Conservation (phyloP, 768 basidiomycete species). For the Lentinula raphanica region DNA sequence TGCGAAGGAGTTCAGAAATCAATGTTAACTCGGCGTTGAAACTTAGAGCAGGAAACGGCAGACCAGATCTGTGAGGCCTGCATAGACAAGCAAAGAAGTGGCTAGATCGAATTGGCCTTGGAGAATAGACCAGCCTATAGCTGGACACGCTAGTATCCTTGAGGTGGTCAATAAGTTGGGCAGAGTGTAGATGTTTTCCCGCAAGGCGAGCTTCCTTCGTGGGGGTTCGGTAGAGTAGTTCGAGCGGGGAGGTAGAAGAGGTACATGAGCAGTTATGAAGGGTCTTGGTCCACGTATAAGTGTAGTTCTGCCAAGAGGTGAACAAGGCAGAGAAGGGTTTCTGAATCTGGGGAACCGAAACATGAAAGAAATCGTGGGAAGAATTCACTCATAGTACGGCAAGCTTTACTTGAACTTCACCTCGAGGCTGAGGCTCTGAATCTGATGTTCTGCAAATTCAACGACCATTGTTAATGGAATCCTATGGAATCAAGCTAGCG, state of each 20-base stretch:
- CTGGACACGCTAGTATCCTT: slow-evolving; percentile 83
- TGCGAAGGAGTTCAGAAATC: slow-evolving; percentile 14
- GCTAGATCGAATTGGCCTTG: slow-evolving; percentile 77
- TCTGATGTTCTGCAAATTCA: no score
- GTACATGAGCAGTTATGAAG: background rate
- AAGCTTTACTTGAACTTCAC: no score
- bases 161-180: slow-evolving; percentile 89
- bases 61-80: slow-evolving; percentile 90
- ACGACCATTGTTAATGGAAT: no score
- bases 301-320: background rate
- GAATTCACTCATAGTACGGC: no score
- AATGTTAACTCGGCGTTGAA: slow-evolving; percentile 6
- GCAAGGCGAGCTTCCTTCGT: slow-evolving; percentile 28
- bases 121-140: slow-evolving; percentile 87
- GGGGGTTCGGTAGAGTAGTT: slow-evolving; percentile 15
- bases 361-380: background rate
- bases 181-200: slow-evolving; percentile 91
- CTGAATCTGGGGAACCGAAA: background rate
- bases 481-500: no score
- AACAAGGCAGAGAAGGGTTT: background rate
- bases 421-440: no score
- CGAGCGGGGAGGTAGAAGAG: background rate
- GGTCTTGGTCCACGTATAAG: no score
- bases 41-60: slow-evolving; percentile 29
- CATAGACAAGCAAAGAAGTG: slow-evolving; percentile 79